Percentiles rank a stretch among this genome's conserved stretches.
phyloP scores from a whole-genome alignment of 1,284 basidiomycete genomes.

The Ustilago bromivora region DNA sequence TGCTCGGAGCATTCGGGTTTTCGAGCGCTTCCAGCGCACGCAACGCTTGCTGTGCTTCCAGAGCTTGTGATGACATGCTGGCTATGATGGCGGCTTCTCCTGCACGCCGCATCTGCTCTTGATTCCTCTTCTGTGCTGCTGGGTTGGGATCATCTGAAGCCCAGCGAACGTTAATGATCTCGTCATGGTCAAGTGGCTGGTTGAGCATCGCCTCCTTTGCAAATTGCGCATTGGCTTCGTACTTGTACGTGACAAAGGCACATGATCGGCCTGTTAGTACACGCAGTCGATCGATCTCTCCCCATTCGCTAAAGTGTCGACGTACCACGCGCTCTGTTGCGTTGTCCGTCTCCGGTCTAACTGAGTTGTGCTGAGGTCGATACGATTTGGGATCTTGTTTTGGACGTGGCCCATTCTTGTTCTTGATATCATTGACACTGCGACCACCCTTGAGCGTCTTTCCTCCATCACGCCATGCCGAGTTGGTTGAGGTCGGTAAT shows the following conservation, averaged over 20 bases:
- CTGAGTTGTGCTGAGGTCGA: constrained; percentile 53
- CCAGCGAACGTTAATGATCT: constrained; percentile 82
- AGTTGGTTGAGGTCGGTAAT: constrained; percentile 36
- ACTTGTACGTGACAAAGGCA: constrained; percentile 94
- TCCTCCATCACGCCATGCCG: constrained; percentile 58
- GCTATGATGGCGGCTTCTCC: constrained; percentile 59
- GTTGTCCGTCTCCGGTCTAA: constrained; percentile 45
- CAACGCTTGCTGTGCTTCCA: constrained; percentile 52
- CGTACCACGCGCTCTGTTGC: constrained; percentile 61
- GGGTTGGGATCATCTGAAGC: constrained; percentile 67
- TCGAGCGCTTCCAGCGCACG: constrained; percentile 50
- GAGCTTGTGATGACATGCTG: constrained; percentile 50
- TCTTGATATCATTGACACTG: constrained; percentile 37
- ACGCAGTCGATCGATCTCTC: constrained; percentile 91
- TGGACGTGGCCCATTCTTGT: constrained; percentile 24
- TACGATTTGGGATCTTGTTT: constrained; percentile 41
- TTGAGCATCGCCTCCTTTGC: constrained; percentile 99
- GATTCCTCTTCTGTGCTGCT: constrained; percentile 54
- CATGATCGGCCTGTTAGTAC: constrained; percentile 93
- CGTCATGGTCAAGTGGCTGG: constrained; percentile 96
- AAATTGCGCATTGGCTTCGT: constrained; percentile 88
- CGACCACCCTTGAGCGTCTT: constrained; percentile 57
- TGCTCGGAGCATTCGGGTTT: constrained; percentile 14
- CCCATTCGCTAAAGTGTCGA: constrained; percentile 93
- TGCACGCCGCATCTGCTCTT: constrained; percentile 45